Base-by-base conservation (phyloP, 1,284 basidiomycete genomes). In the Ustilago curta region DNA sequence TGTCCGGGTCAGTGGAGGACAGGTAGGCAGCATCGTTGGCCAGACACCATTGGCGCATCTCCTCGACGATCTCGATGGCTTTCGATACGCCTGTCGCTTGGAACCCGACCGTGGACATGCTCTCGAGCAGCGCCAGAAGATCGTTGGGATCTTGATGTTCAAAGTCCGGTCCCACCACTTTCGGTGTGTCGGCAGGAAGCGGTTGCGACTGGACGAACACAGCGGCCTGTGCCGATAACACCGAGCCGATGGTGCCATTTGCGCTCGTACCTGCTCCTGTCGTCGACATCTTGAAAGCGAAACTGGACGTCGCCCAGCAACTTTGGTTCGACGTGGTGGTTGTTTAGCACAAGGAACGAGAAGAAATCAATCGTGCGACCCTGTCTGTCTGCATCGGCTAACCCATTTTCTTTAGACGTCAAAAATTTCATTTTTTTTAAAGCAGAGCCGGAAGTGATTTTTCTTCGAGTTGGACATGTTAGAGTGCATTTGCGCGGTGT, bases 71-170 rank as follows among this genome's bases (percentile, higher is more conserved):
- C 53, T 93, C 90, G 69, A 97, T 93, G 0, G 96, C 96, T 78
- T 89, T 90, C 2, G 92, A 92, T 7, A 99, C 87, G 58, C 93
- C 95, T 47, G 91, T 94, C 16, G 96, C 96, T 85, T 99, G 96
- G 83, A 99, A 99, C 16, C 96, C 96, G 56, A 98, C 97, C 21
- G 90, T 90, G 81, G 92, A 90, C 87, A 97, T 98, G 79, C 90
- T 91, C 44, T 87, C 85, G 44, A 99, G 86, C 73, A 99, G 88
- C 39, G 89, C 87, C 21, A 45, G 27, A 14, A 76, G 59, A 50
- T 91, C 88, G 29, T 98, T 87, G 45, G 91, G 90, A 40, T 91
- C 85, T 8, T 88, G 86, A 37, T 89, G 85, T 69, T 94, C 92
- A 79, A 98, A 92, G 86, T 96, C 89, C 4, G 97, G 97, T 0